These are phyloP conservation scores for Musa balbisiana DNA, from an alignment of 202 grass and related monocot species.

Conservation along the genomic window DNA sequence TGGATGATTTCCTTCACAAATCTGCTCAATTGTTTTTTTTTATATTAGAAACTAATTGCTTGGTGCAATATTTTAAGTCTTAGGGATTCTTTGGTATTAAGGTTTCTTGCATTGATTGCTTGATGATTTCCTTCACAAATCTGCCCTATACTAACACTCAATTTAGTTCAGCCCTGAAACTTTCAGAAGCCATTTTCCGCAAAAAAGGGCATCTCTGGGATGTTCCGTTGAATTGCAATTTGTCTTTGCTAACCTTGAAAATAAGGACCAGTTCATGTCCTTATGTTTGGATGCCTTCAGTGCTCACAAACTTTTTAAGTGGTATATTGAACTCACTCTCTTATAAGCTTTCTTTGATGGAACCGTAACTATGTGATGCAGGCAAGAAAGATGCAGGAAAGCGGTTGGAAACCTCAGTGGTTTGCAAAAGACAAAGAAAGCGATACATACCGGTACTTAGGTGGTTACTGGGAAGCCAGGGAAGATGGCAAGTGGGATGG, in stretches of 20 bases:
- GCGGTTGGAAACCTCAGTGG: constrained; percentile 92
- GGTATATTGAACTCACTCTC: too few relatives aligned
- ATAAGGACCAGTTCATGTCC: not conserved
- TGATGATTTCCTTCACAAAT: not conserved
- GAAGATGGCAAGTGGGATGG: constrained; percentile 71
- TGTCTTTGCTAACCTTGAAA: not conserved
- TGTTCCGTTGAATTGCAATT: not conserved
- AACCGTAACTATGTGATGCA: constrained; percentile 25
- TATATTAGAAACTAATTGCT: too few relatives aligned
- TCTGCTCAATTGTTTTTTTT: too few relatives aligned
- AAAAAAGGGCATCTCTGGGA: not conserved
- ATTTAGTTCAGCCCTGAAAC: not conserved
- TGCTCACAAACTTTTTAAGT: too few relatives aligned
- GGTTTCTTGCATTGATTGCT: too few relatives aligned
- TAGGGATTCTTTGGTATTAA: too few relatives aligned
- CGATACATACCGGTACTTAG: constrained; percentile 66
- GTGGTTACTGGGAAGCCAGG: constrained; percentile 96
- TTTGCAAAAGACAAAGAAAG: constrained; percentile 78
- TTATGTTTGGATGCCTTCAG: not conserved
- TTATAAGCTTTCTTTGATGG: not conserved
- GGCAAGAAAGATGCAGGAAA: constrained; percentile 99
- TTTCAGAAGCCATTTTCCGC: not conserved
- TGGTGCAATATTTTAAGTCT: too few relatives aligned
- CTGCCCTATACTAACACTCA: not conserved
- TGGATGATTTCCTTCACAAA: too few relatives aligned